Conservation (phyloP, 164 flowering plant species). For the grape (Vitis vinifera) region ASM3070453v1 NC_081812.1:5274501-5275000, state of each 20-base stretch:
- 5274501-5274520: too few relatives aligned
- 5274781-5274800: constrained; percentile 21
- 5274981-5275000: background rate
- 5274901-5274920: too few relatives aligned
- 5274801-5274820: constrained; percentile 8
- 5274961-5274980: background rate
- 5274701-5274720: constrained; percentile 9
- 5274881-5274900: background rate
- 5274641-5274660: too few relatives aligned
- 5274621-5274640: too few relatives aligned
- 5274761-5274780: constrained; percentile 11
- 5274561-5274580: too few relatives aligned
- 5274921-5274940: background rate
- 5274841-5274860: constrained; percentile 11
- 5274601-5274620: too few relatives aligned
- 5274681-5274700: constrained; percentile 11
- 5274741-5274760: constrained; percentile 19
- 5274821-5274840: constrained; percentile 18
- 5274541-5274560: too few relatives aligned
- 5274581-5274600: too few relatives aligned
- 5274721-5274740: constrained; percentile 8
- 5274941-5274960: background rate
- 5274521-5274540: too few relatives aligned
- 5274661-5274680: background rate
- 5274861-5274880: constrained; percentile 6